Evolutionary conservation across 2,329 filamentous ascomycete species (phyloP), one percentile per base, ranked within the genome.

Genomic region (Teratosphaeriaceae sp.): DNA sequence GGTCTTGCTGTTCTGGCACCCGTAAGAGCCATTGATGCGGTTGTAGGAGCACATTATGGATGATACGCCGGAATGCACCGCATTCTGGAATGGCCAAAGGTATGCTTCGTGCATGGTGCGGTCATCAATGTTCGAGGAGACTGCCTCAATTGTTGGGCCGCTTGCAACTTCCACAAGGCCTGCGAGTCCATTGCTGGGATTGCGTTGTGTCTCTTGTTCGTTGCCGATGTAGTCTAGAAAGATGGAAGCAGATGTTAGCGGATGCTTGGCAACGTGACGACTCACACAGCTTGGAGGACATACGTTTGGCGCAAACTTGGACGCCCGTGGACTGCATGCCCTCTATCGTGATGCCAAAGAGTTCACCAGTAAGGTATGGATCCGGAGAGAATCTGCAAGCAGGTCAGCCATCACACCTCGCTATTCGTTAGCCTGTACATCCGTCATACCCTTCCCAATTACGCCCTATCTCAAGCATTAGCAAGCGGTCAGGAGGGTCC

Each of bases 1-100:
- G 5, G 81, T 64, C 59, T 80, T 80, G 48, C 77, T 78, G 56
- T 87, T 87, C 42, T 58, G 47, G 43, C 60, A 84, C 3, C 73
- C 73, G 24, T 82, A 79, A 0, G 78, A 80, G 38, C 79, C 76
- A 54, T 86, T 85, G 43, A 84, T 70, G 89, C 48, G 49, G 2
- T 94, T 69, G 44, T 62, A 62, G 5, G 46, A 47, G 46, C 58
- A 72, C 74, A 50, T 46, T 15, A 46, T 41, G 16, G 52, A 50
- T 1, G 57, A 53, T 3, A 51, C 54, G 11, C 56, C 57, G 18
- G 48, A 49, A 18, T 52, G 49, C n/a, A 63, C 48, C 3, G 54
- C 54, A 22, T 63, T 51, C 7, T 54, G 52, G 44, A 63, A 61
- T 2, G 60, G 59, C 51, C 55, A 63, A 3, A 57, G 43, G 42